These are phyloP conservation scores for Suillus luteus DNA, from an alignment of 768 basidiomycete genomes.

Conservation along the genomic window DNA sequence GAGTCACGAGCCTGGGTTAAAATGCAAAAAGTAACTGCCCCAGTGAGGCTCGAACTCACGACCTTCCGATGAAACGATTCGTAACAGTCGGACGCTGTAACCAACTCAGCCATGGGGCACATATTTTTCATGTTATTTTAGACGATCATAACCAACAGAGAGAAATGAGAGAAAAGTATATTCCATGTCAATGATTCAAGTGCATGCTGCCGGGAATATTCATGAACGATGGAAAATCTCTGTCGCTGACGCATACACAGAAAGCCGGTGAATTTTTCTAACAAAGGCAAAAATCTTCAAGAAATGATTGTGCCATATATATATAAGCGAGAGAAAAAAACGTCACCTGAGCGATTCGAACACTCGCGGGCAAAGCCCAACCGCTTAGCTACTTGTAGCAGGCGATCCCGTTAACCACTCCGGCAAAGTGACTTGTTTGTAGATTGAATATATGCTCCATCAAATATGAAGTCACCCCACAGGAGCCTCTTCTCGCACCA, in stretches of 20 bases:
- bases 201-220: too few relatives aligned
- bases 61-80: constrained; percentile 57
- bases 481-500: too few relatives aligned
- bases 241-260: too few relatives aligned
- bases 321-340: constrained; percentile 32
- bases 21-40: constrained; percentile 39
- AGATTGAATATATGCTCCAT: neutral
- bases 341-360: constrained; percentile 67
- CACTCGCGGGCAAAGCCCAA: constrained; percentile 64
- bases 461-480: too few relatives aligned
- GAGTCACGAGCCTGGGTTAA: neutral
- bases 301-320: neutral
- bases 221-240: too few relatives aligned
- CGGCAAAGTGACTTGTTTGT: constrained; percentile 75
- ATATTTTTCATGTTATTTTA: too few relatives aligned
- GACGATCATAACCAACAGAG: neutral
- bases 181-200: too few relatives aligned
- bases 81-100: constrained; percentile 82
- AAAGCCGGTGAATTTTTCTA: too few relatives aligned
- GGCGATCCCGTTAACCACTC: constrained; percentile 92
- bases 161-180: too few relatives aligned
- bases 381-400: constrained; percentile 57
- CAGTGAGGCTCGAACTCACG: constrained; percentile 71
- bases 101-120: constrained; percentile 81
- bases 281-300: neutral